Percentiles rank a stretch among this genome's conserved stretches.
Conservation (phyloP, 257 asterid species). For the Mentha longifolia region DNA sequence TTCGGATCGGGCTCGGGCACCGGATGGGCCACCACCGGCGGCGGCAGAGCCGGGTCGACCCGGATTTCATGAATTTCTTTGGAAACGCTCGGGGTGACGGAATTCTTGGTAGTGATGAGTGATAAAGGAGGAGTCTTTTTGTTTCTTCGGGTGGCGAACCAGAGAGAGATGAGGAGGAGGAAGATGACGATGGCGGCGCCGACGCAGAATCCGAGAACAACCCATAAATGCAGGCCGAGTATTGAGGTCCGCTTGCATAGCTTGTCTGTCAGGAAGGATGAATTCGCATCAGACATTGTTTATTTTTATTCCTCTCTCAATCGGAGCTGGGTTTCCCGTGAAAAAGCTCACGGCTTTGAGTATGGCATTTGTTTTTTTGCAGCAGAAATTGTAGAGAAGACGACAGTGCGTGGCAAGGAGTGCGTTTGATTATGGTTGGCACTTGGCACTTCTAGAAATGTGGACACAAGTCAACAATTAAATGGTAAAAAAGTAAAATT, state of each 20-base stretch:
- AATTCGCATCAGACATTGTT: slow-evolving; percentile 52
- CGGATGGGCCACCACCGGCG: slow-evolving; percentile 44
- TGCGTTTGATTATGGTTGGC: too few relatives aligned
- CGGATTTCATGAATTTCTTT: slow-evolving; percentile 78
- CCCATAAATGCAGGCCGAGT: slow-evolving; percentile 80
- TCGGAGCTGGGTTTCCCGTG: not conserved
- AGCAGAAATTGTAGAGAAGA: slow-evolving; percentile 14
- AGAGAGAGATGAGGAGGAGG: slow-evolving; percentile 66
- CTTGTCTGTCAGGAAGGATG: slow-evolving; percentile 49
- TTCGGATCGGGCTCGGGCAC: slow-evolving; percentile 45
- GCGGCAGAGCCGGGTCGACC: slow-evolving; percentile 51
- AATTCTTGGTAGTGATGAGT: slow-evolving; percentile 39
- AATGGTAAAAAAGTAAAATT: not conserved
- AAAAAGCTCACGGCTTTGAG: slow-evolving; percentile 18
- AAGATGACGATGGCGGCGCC: slow-evolving; percentile 73
- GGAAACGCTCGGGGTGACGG: slow-evolving; percentile 66
- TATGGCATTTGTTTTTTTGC: slow-evolving; percentile 24
- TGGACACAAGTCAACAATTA: slow-evolving; percentile 37
- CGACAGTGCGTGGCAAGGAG: slow-evolving; percentile 7
- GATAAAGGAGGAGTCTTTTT: slow-evolving; percentile 36
- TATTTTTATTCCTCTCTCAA: not conserved
- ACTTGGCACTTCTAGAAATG: slow-evolving; percentile 45
- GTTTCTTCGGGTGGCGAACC: slow-evolving; percentile 66
- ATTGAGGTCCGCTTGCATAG: slow-evolving; percentile 68
- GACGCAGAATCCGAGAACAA: slow-evolving; percentile 71